These are phyloP conservation scores for Neurospora sp. DNA, from an alignment of 495 filamentous ascomycete genomes.

Conservation along the genomic window DNA sequence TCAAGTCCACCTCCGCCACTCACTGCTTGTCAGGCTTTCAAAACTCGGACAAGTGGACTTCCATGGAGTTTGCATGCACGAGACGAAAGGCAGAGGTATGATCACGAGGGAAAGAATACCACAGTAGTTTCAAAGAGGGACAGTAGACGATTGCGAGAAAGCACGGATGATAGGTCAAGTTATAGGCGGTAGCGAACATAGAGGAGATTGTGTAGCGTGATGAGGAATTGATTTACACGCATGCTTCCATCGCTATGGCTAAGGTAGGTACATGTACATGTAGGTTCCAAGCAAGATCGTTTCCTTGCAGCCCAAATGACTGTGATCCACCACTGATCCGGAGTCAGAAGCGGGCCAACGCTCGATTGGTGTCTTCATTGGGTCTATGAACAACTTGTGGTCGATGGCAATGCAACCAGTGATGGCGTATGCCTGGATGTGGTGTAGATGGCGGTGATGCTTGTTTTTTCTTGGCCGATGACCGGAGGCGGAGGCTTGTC, in stretches of 20 bases:
- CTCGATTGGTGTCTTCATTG: neutral
- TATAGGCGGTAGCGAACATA: neutral
- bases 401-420: neutral
- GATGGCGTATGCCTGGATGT: neutral
- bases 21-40: neutral
- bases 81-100: neutral
- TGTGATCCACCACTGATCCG: neutral
- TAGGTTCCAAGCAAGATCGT: neutral
- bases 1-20: neutral
- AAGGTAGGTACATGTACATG: neutral
- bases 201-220: neutral
- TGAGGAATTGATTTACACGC: neutral
- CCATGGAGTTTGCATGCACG: neutral
- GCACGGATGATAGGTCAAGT: neutral
- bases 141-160: neutral
- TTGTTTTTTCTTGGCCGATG: slow-evolving; percentile 17
- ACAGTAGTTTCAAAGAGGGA: neutral
- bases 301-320: neutral
- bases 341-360: neutral
- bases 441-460: neutral
- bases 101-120: neutral
- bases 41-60: neutral
- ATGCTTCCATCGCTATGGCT: neutral
- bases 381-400: neutral
- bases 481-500: slow-evolving; percentile 78